Conservation (phyloP, 1,139 yeast genomes). For the Yarrowia galli region DNA sequence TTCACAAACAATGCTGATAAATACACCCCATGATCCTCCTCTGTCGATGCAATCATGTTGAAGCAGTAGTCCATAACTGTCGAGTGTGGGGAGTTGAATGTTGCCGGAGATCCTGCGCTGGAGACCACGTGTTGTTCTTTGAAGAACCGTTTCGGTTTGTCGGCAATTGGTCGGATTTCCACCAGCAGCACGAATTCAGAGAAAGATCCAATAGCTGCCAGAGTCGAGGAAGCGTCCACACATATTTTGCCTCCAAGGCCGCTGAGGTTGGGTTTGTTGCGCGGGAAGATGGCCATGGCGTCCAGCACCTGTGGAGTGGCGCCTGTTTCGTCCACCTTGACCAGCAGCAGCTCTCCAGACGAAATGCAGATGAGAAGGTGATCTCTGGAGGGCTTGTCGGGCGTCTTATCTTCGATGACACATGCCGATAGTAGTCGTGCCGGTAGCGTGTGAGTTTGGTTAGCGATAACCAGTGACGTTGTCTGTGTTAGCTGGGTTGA, state of each 20-base stretch:
- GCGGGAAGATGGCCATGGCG: not conserved
- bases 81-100: conserved; percentile 2
- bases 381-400: conserved; percentile 14
- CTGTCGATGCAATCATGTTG: conserved; percentile 8
- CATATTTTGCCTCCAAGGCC: conserved; percentile 17
- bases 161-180: not conserved
- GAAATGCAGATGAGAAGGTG: conserved; percentile 18
- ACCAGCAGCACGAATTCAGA: conserved; percentile 11
- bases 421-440: conserved; percentile 26
- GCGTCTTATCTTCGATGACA: conserved; percentile 1
- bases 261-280: conserved; percentile 18
- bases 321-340: conserved; percentile 21
- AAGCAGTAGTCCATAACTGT: conserved; percentile 17
- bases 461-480: conserved; percentile 17
- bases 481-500: conserved; percentile 30
- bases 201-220: conserved; percentile 18
- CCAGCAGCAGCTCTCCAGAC: conserved; percentile 29
- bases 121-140: conserved; percentile 11
- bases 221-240: not conserved
- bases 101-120: not conserved
- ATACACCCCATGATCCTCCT: conserved; percentile 21
- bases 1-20: conserved; percentile 10
- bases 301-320: conserved; percentile 21
- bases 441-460: conserved; percentile 24
- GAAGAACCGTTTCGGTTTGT: conserved; percentile 14